Evolutionary conservation across 805 yeast species (phyloP), one percentile per base, ranked within the genome.

Genomic region (Suhomyces sp.): DNA sequence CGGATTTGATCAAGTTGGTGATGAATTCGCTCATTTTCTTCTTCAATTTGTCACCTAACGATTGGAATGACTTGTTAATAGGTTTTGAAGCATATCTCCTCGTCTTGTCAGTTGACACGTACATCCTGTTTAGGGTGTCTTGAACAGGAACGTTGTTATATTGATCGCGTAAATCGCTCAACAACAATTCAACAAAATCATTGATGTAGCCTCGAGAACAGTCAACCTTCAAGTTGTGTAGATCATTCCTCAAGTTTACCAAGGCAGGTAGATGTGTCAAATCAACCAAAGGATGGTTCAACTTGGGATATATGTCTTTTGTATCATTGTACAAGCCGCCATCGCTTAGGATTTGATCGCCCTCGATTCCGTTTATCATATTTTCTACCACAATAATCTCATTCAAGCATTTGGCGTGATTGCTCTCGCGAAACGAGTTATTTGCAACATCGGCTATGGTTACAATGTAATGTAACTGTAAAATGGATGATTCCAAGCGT

Each of bases 201-300:
- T 78, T 72, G 6, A 85, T 80, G 57, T 84, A 87, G n/a, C 84
- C 81, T 37, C 78, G 80, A 13, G 94, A 92, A 47, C 89, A 85
- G 43, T 80, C 83, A n/a, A 76, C 69, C 47, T 85, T 79, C 58
- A 90, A 67, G 22, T 71, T 75, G 12, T 77, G 71, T 31, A 91
- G 68, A 41, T 79, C 76, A 46, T 81, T 83, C 47, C 81, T 76
- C 13, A 86, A 64, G 31, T 76, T 69, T 4, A 65, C 58, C 24
- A 86, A 66, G 3, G 86, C 88, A 1, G 80, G 79, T 19, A 86
- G 65, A 3, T 63, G 60, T 1, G 78, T 63, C 33, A 83, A 60
- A 53, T 80, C 76, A 3, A 65, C 54, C 9, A 77, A 53, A 3
- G 79, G 77, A 51, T 65, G 67, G 31, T 62, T 47, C 35, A 64